Base-by-base conservation (phyloP, 768 basidiomycete species). In the Hortiboletus campestris region DNA sequence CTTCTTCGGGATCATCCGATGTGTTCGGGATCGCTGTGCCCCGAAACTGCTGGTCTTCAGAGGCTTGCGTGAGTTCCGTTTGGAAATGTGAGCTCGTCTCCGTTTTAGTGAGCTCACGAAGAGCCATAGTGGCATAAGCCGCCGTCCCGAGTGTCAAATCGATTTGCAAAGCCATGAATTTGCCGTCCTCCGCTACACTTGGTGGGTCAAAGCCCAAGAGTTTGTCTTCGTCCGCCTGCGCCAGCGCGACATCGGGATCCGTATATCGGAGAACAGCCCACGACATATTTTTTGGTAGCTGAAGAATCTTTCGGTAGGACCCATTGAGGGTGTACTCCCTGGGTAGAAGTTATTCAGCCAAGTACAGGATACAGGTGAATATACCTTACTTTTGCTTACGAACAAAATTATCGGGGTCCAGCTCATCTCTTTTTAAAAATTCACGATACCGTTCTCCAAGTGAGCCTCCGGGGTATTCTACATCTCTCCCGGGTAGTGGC, bases 111-210 rank as follows among this genome's bases (percentile, higher is more conserved):
- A 97, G 84, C 74, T 97, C 94, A 40, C 94, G 84, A 62, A 99
- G 71, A 4, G 95, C 96, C 97, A 99, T 99, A 2, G 97, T 99
- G 2, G 97, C 97, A 72, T 98, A 99, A 6, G 93, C 88, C 0
- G 93, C 90, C 8, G 93, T 92, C 14, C 91, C 93, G 16, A 99
- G 81, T n/a, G 80, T 84, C 51, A 98, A 73, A 38, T 85, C 75
- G 57, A 99, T 84, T 66, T 95, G 94, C 35, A 99, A 74, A 5
- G 96, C 95, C 71, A 85, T 76, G 70, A 96, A 96, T 64, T 84
- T 87, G 25, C 95, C 95, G 45, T 88, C 80, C 50, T 85, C 82
- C 4, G 76, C 78, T 32, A 84, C 68, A 1, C 76, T 78, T 10
- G 93, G 91, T 6, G 86, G 74, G 54, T 93, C 87, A 60, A 92